These are phyloP conservation scores for Incumbomyces delicatus DNA, from an alignment of 2,329 filamentous ascomycete species.

Conservation along the genomic window DNA sequence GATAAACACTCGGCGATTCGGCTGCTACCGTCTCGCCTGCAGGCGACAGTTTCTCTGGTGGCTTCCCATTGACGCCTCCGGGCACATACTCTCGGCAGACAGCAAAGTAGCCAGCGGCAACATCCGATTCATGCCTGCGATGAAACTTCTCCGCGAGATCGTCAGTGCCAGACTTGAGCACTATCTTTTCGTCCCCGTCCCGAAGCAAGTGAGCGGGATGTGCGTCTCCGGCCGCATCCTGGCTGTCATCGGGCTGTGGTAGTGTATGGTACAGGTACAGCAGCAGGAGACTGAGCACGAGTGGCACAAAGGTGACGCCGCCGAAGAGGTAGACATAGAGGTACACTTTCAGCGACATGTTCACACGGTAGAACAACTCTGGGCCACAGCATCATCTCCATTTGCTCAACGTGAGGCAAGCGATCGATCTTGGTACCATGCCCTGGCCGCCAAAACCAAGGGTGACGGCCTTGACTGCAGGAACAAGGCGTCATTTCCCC, in stretches of 20 bases:
- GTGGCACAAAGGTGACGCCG: conserved; percentile 76
- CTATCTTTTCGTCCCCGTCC: conserved; percentile 51
- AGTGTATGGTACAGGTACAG: conserved; percentile 60
- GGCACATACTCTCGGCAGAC: conserved; percentile 88
- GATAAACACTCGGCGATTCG: conserved; percentile 88
- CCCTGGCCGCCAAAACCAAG: too few species aligned
- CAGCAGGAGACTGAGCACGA: conserved; percentile 53
- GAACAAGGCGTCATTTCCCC: too few species aligned
- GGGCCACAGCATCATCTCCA: too few species aligned
- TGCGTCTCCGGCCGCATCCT: conserved; percentile 16
- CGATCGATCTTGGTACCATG: too few species aligned
- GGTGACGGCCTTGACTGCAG: too few species aligned
- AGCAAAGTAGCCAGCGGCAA: conserved; percentile 87
- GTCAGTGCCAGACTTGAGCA: conserved; percentile 53
- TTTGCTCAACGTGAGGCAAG: too few species aligned
- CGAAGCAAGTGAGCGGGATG: conserved; percentile 33
- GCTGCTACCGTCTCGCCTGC: conserved; percentile 66
- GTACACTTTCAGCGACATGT: conserved; percentile 34
- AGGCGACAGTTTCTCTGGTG: conserved; percentile 75
- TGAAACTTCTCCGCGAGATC: conserved; percentile 52
- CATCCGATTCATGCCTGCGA: conserved; percentile 57
- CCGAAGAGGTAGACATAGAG: conserved; percentile 72
- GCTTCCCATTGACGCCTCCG: conserved; percentile 84
- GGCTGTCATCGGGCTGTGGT: conserved; percentile 30
- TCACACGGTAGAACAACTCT: background rate